These are phyloP conservation scores for Euclidium syriacum DNA, from an alignment of 345 rosid species.

Conservation along the genomic window DNA sequence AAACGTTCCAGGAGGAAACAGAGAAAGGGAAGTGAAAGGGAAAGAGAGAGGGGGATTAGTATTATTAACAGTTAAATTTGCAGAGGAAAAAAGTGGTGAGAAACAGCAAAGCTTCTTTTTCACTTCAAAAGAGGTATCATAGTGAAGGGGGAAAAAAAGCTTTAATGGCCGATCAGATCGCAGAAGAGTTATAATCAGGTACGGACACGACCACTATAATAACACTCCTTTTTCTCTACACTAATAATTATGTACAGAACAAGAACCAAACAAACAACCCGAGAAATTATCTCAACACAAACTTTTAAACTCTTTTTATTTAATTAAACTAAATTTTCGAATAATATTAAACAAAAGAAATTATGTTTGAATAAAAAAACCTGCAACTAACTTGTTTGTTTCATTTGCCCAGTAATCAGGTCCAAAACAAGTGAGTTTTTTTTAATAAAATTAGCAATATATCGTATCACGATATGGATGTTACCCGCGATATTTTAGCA, in stretches of 20 bases:
- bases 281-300: conserved; percentile 22
- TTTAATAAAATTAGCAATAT: conserved; percentile 1
- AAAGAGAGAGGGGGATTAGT: conserved; percentile 1
- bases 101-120: conserved; percentile 20
- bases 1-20: conserved; percentile 9
- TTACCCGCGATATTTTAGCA: not conserved
- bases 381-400: conserved; percentile 27
- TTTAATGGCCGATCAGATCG: conserved; percentile 33
- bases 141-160: conserved; percentile 2
- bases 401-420: conserved; percentile 8
- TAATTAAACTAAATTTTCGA: too few relatives aligned
- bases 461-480: conserved; percentile 1
- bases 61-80: not conserved
- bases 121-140: conserved; percentile 19
- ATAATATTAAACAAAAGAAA: not conserved
- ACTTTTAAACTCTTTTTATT: not conserved
- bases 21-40: conserved; percentile 12
- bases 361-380: conserved; percentile 4
- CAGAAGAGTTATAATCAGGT: conserved; percentile 26
- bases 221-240: not conserved
- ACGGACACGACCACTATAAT: conserved; percentile 27
- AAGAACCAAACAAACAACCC: conserved; percentile 29
- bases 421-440: not conserved
- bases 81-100: not conserved
- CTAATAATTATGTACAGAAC: conserved; percentile 21